Evolutionary conservation across 2,329 filamentous ascomycete species (phyloP).

Genomic region (Colletotrichum paranaense): DNA sequence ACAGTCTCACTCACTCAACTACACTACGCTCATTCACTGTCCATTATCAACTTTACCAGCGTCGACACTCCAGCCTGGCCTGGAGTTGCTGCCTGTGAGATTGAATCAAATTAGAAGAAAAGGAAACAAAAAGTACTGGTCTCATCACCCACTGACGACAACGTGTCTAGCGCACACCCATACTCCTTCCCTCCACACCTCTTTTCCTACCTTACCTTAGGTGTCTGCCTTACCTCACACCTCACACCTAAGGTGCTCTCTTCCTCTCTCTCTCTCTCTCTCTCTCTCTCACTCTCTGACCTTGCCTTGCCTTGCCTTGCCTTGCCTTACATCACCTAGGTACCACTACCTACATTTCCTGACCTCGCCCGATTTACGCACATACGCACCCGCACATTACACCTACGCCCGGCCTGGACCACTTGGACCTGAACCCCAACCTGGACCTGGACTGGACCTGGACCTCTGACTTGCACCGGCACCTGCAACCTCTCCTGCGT

Average conservation of each 20-base stretch:
- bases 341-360: constrained; percentile 1
- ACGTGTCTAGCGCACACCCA: not conserved
- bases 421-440: constrained; percentile 13
- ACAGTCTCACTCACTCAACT: not conserved
- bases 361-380: not conserved
- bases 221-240: not conserved
- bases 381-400: constrained; percentile 10
- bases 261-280: not conserved
- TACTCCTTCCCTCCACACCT: not conserved
- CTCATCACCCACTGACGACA: constrained; percentile 30
- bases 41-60: not conserved
- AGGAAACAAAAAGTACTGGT: not conserved
- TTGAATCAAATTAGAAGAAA: not conserved
- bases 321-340: not conserved
- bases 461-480: constrained; percentile 17
- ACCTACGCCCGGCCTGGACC: constrained; percentile 28
- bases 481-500: constrained; percentile 9
- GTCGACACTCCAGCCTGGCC: not conserved
- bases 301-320: not conserved
- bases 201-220: not conserved
- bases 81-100: not conserved
- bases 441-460: constrained; percentile 15
- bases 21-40: not conserved
- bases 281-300: not conserved
- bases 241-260: not conserved